A percentile compares a stretch with the other conserved stretches of the same genome.
phyloP scores from a whole-genome alignment of 768 basidiomycete species.

The Clitopilus hobsonii region DNA sequence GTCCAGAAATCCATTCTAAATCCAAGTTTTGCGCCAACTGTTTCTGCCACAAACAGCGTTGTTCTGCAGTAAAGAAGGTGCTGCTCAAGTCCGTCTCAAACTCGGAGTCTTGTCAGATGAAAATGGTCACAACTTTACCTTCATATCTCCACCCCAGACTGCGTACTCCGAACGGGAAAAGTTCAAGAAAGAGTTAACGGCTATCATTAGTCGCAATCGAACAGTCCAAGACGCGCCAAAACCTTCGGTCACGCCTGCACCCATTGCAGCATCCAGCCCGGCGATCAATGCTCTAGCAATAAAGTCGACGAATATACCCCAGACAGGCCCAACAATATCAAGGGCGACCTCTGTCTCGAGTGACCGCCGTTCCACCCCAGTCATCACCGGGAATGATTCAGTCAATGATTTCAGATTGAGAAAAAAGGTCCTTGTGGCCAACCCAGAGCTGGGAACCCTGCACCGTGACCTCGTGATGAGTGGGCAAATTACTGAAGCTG shows the following conservation, averaged over 20 bases:
- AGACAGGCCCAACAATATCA: slow-evolving; percentile 46
- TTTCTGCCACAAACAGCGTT: slow-evolving; percentile 44
- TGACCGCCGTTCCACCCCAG: slow-evolving; percentile 46
- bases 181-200: slow-evolving; percentile 77
- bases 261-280: slow-evolving; percentile 12
- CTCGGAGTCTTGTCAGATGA: slow-evolving; percentile 66
- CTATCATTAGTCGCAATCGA: slow-evolving; percentile 73
- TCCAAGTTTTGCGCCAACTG: slow-evolving; percentile 11
- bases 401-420: slow-evolving; percentile 68
- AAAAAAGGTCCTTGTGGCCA: slow-evolving; percentile 74
- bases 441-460: slow-evolving; percentile 71
- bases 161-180: slow-evolving; percentile 72
- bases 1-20: slow-evolving; percentile 18
- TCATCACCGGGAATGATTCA: slow-evolving; percentile 54
- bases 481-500: slow-evolving; percentile 82
- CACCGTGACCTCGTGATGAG: slow-evolving; percentile 87
- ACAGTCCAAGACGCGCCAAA: slow-evolving; percentile 27
- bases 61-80: slow-evolving; percentile 83
- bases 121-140: slow-evolving; percentile 78
- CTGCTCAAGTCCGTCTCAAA: slow-evolving; percentile 75
- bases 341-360: slow-evolving; percentile 62
- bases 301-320: slow-evolving; percentile 22
- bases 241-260: slow-evolving; percentile 21
- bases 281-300: slow-evolving; percentile 27
- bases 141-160: slow-evolving; percentile 58